Conservation (phyloP, 73 alveolate species). For the Halteria grandinella region DNA sequence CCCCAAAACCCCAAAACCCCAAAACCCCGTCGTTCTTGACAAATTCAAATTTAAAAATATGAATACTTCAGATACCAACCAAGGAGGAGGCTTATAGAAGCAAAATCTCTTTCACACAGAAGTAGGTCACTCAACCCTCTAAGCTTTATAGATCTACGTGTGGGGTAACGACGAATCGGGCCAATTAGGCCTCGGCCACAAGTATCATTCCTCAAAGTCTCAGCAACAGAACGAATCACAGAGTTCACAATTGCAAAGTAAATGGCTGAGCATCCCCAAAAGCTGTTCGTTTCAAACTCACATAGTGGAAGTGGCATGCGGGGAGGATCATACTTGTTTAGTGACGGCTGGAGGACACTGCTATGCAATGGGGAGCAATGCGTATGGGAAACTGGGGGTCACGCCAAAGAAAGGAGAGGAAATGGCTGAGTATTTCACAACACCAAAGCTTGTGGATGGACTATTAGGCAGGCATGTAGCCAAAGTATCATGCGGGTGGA, state of each 20-base stretch:
- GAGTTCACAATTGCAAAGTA: neutral
- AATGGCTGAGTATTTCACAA: slow-evolving; percentile 5
- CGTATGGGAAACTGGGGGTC: slow-evolving; percentile 61
- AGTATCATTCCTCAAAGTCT: neutral
- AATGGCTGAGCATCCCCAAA: slow-evolving; percentile 27
- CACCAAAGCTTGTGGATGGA: slow-evolving; percentile 64
- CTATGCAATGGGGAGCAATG: slow-evolving; percentile 71
- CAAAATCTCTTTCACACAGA: too few species aligned
- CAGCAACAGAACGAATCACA: neutral
- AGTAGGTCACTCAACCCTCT: too few species aligned
- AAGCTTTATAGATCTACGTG: slow-evolving; percentile 57
- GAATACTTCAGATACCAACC: too few species aligned
- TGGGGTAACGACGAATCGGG: slow-evolving; percentile 64
- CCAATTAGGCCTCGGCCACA: slow-evolving; percentile 52
- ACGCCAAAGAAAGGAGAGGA: neutral
- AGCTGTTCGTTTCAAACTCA: slow-evolving; percentile 29
- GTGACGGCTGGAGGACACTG: slow-evolving; percentile 40
- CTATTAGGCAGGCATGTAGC: slow-evolving; percentile 9
- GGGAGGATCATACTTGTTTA: slow-evolving; percentile 59
- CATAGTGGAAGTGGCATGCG: slow-evolving; percentile 48
- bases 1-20: too few species aligned
- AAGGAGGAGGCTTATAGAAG: too few species aligned
- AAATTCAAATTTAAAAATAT: too few species aligned
- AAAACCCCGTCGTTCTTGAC: too few species aligned
- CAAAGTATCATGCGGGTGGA: slow-evolving; percentile 86